Conservation (phyloP, 2,329 filamentous ascomycete species). For the Fusarium annulatum region DNA sequence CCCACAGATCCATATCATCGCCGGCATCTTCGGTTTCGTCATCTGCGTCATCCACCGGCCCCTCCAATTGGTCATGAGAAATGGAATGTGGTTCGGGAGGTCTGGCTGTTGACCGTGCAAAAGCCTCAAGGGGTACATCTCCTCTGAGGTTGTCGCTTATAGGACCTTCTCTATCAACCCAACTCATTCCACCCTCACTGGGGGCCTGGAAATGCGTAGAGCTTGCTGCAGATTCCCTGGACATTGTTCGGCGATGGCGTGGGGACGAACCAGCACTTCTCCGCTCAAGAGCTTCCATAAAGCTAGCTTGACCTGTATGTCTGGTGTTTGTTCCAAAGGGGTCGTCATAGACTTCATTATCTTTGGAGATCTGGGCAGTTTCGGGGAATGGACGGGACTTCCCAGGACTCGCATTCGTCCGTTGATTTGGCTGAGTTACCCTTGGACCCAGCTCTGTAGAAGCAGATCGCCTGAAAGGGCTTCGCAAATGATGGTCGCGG, state of each 20-base stretch:
- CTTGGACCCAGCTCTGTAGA: slow-evolving; percentile 51
- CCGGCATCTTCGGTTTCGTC: slow-evolving; percentile 42
- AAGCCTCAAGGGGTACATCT: slow-evolving; percentile 49
- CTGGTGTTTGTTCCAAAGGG: slow-evolving; percentile 44
- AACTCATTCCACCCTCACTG: slow-evolving; percentile 57
- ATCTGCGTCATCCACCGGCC: slow-evolving; percentile 27
- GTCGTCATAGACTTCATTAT: slow-evolving; percentile 41
- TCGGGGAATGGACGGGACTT: slow-evolving; percentile 31
- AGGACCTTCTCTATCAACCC: slow-evolving; percentile 54
- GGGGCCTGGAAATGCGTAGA: slow-evolving; percentile 48
- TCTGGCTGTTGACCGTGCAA: slow-evolving; percentile 19
- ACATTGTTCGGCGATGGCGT: slow-evolving; percentile 22
- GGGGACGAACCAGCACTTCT: slow-evolving; percentile 35
- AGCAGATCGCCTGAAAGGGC: slow-evolving; percentile 62
- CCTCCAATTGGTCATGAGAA: slow-evolving; percentile 26
- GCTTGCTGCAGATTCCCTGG: slow-evolving; percentile 47
- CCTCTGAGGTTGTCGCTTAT: slow-evolving; percentile 52
- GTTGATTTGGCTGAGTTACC: slow-evolving; percentile 42
- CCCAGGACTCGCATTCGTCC: slow-evolving; percentile 48
- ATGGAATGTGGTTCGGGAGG: not conserved
- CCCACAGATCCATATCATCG: slow-evolving; percentile 67
- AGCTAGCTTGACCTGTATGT: slow-evolving; percentile 47
- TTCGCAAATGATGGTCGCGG: slow-evolving; percentile 63
- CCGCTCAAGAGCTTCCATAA: slow-evolving; percentile 49
- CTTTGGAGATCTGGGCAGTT: slow-evolving; percentile 18